Percentiles rank a stretch among this genome's conserved stretches.
These are phyloP conservation scores for Tetratostichococcus sp. DNA, from an alignment of 139 green algal species.

Conservation along the genomic window DNA sequence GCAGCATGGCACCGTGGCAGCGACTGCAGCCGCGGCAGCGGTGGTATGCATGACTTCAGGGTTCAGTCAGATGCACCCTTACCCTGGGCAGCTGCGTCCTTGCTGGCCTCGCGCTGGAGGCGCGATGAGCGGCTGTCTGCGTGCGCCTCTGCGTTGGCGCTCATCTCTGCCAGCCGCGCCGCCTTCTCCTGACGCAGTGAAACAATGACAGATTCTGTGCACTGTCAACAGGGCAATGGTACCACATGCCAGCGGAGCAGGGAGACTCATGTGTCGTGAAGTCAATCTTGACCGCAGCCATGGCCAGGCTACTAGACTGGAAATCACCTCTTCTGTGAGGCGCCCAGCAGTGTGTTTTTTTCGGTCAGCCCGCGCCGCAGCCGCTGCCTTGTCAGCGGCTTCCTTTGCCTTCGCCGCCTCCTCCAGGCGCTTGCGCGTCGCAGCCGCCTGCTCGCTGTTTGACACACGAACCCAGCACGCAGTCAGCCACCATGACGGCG, in stretches of 20 bases:
- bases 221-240: too few species aligned
- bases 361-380: conserved; percentile 34
- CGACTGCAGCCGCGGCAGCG: too few species aligned
- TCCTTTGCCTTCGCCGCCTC: conserved; percentile 47
- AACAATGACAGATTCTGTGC: background rate
- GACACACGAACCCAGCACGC: background rate
- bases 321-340: background rate
- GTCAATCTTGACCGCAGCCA: too few species aligned
- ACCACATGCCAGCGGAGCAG: too few species aligned
- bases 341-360: conserved; percentile 36
- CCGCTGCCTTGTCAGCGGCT: conserved; percentile 47
- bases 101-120: conserved; percentile 19
- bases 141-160: conserved; percentile 65
- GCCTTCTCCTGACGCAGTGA: conserved; percentile 58
- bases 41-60: too few species aligned
- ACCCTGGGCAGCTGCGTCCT: conserved; percentile 27
- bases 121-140: conserved; percentile 53
- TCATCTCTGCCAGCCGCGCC: conserved; percentile 78
- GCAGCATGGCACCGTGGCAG: too few species aligned
- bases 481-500: too few species aligned
- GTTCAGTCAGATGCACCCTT: too few species aligned
- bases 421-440: conserved; percentile 54
- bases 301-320: too few species aligned
- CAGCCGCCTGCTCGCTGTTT: conserved; percentile 18
- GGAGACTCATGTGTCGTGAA: too few species aligned